Percentiles rank a stretch among this genome's conserved stretches.
Evolutionary conservation across 129 eudicot species (phyloP).

Genomic region (Chrysanthemum lavandulifolium): DNA sequence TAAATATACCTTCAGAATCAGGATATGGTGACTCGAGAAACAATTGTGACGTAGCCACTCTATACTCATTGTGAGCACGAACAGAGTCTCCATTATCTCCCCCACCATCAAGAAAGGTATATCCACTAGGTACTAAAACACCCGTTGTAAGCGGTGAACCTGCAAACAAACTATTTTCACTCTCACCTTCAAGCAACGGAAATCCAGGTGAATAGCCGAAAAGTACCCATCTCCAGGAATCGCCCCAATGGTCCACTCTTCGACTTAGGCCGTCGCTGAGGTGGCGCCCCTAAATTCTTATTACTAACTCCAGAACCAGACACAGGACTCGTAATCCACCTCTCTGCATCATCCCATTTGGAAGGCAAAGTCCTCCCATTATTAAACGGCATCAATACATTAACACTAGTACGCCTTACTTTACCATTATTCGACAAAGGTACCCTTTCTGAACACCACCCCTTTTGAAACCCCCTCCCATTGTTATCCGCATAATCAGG

Average conservation of each 20-base stretch:
- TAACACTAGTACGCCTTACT: constrained; percentile 52
- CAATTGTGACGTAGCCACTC: constrained; percentile 29
- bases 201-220: constrained; percentile 45
- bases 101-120: constrained; percentile 46
- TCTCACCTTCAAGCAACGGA: constrained; percentile 52
- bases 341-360: constrained; percentile 94
- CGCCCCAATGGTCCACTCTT: constrained; percentile 83
- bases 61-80: constrained; percentile 20
- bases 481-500: constrained; percentile 57
- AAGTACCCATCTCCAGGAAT: constrained; percentile 44
- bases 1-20: constrained; percentile 55
- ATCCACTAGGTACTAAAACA: constrained; percentile 62
- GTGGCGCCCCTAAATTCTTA: constrained; percentile 36
- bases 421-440: constrained; percentile 44
- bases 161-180: constrained; percentile 36
- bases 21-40: constrained; percentile 44
- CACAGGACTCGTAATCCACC: constrained; percentile 94
- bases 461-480: constrained; percentile 44
- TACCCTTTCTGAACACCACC: constrained; percentile 83
- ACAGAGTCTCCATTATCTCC: constrained; percentile 35
- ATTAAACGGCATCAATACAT: constrained; percentile 68
- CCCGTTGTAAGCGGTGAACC: constrained; percentile 70
- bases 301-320: constrained; percentile 49
- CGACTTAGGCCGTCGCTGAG: constrained; percentile 67
- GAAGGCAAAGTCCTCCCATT: constrained; percentile 84